These are phyloP conservation scores for Ensete glaucum DNA, from an alignment of 176 grass and related monocot species.

Conservation along the genomic window DNA sequence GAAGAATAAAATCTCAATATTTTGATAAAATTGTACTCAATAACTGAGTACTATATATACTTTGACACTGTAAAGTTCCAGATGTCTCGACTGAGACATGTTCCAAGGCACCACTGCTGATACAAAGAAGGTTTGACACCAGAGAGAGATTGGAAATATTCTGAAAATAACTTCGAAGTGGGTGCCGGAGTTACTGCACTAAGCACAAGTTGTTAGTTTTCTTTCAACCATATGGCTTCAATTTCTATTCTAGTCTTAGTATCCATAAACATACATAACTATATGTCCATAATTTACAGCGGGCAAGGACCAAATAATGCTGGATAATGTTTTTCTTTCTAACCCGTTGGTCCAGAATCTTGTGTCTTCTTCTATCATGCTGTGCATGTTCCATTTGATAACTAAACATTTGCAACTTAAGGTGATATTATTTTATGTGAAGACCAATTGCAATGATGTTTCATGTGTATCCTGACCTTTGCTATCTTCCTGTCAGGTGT, in stretches of 20 bases:
- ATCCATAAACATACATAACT: not conserved
- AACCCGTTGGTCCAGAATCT: not conserved
- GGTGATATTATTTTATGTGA: not conserved
- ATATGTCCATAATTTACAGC: not conserved
- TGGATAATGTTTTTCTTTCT: not conserved
- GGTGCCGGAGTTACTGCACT: too few relatives aligned
- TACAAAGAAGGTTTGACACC: not conserved
- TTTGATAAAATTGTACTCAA: not conserved
- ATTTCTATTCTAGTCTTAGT: not conserved
- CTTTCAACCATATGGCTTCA: too few relatives aligned
- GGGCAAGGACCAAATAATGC: not conserved
- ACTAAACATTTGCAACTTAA: not conserved
- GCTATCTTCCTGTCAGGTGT: slow-evolving; percentile 38
- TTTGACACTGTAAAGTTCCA: not conserved
- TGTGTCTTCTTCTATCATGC: not conserved
- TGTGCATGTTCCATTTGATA: not conserved
- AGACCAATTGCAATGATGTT: not conserved
- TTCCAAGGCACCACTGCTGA: not conserved
- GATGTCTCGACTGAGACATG: not conserved
- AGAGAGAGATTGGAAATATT: not conserved
- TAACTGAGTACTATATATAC: not conserved
- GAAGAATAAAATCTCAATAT: too few relatives aligned
- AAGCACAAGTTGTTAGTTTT: too few relatives aligned
- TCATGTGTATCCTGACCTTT: not conserved
- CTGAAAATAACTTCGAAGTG: not conserved